phyloP scores from a whole-genome alignment of 306 rosid genomes.

The Rosa rugosa region DNA sequence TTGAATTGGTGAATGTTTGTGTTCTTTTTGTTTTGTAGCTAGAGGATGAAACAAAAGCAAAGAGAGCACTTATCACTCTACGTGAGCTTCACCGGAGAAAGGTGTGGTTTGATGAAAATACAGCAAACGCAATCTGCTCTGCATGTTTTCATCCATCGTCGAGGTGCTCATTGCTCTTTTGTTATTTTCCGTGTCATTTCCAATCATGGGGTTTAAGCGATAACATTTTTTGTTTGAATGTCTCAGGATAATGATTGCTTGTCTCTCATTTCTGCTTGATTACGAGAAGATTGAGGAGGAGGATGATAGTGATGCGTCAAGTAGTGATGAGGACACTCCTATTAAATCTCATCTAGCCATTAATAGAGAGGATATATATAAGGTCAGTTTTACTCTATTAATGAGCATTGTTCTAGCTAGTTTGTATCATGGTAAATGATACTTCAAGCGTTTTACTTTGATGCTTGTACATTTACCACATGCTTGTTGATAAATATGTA shows the following conservation, averaged over 20 bases:
- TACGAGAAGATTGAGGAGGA: conserved; percentile 76
- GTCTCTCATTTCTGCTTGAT: conserved; percentile 75
- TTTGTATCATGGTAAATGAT: background rate
- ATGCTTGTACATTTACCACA: background rate
- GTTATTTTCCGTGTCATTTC: conserved; percentile 7
- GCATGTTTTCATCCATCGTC: conserved; percentile 75
- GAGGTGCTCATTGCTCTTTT: conserved; percentile 42
- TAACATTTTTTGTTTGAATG: conserved; percentile 14
- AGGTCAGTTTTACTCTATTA: conserved; percentile 45
- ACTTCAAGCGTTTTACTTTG: background rate
- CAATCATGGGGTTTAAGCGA: background rate
- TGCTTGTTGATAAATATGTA: background rate
- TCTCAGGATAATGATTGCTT: conserved; percentile 82
- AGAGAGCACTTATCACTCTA: conserved; percentile 60
- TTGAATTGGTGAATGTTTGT: conserved; percentile 15
- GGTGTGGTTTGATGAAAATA: conserved; percentile 85
- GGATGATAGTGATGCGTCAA: conserved; percentile 69
- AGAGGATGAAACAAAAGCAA: conserved; percentile 77
- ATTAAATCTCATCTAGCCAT: conserved; percentile 54
- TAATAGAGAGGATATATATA: conserved; percentile 64
- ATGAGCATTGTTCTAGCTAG: background rate
- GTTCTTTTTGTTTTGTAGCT: conserved; percentile 36
- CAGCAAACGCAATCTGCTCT: conserved; percentile 83
- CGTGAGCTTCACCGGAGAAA: conserved; percentile 78
- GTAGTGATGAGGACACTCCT: conserved; percentile 62